phyloP scores from a whole-genome alignment of 768 basidiomycete genomes.

The Rhodotorula paludigena region DNA sequence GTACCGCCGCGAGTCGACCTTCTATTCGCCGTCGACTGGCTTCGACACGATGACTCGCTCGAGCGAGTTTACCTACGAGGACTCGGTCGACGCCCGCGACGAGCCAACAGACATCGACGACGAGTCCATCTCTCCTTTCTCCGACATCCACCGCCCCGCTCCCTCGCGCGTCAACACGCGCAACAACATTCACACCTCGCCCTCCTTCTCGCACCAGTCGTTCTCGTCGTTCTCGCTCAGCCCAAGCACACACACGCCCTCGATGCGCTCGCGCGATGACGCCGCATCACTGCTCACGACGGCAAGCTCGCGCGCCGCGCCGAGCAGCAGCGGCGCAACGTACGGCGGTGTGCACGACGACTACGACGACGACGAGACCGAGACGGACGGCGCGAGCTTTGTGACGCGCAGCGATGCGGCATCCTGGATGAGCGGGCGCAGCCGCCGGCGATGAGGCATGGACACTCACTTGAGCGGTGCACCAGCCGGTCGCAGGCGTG shows the following conservation, averaged over 20 bases:
- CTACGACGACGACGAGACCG: background rate
- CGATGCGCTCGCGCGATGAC: background rate
- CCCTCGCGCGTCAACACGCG: constrained; percentile 7
- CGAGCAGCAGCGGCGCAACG: constrained; percentile 30
- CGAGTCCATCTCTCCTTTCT: constrained; percentile 29
- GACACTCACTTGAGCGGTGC: too few relatives aligned
- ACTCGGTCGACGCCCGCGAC: background rate
- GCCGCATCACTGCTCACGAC: constrained; percentile 3
- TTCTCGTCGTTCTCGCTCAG: constrained; percentile 11
- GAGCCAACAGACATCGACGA: constrained; percentile 1
- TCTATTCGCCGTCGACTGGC: constrained; percentile 5
- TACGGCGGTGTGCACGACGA: constrained; percentile 19
- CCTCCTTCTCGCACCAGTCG: background rate
- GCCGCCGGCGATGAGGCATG: background rate
- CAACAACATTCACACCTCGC: constrained; percentile 21
- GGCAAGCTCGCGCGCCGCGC: constrained; percentile 6
- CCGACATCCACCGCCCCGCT: constrained; percentile 24
- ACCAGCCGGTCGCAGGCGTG: too few relatives aligned
- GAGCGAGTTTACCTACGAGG: constrained; percentile 13
- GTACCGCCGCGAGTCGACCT: background rate
- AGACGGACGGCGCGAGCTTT: background rate
- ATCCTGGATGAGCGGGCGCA: too few relatives aligned
- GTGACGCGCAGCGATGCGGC: too few relatives aligned
- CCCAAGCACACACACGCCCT: background rate
- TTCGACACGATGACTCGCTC: constrained; percentile 16